phyloP scores from a whole-genome alignment of 441 rosid species.

The Brassica hybrid region DNA sequence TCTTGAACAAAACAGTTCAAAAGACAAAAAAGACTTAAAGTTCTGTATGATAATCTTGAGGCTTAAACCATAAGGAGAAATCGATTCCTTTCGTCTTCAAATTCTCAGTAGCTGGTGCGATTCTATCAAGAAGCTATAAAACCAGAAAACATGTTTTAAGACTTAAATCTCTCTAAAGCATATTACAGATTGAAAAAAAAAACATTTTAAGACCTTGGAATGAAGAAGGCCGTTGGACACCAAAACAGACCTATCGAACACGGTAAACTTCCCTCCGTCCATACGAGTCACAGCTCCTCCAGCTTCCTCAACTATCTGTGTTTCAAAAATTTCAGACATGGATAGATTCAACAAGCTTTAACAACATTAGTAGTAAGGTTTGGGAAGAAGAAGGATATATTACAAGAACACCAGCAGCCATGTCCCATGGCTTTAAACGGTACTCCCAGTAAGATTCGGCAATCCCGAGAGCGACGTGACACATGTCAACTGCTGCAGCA shows the following conservation, averaged over 20 bases:
- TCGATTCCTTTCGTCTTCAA: constrained; percentile 81
- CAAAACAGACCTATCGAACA: constrained; percentile 85
- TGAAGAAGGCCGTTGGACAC: constrained; percentile 85
- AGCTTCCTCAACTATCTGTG: constrained; percentile 90
- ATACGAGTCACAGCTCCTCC: constrained; percentile 82
- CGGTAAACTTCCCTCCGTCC: constrained; percentile 85
- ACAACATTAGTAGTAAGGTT: constrained; percentile 16
- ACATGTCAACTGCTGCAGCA: constrained; percentile 99
- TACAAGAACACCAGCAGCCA: constrained; percentile 99
- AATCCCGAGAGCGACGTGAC: constrained; percentile 94
- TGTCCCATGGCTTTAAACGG: constrained; percentile 98
- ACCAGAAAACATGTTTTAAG: not conserved
- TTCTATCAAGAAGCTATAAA: constrained; percentile 79
- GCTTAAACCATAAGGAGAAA: constrained; percentile 91
- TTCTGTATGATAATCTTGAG: constrained; percentile 71
- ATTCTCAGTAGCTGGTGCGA: constrained; percentile 78
- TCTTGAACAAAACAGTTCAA: constrained; percentile 18
- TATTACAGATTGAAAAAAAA: not conserved
- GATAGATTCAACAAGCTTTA: not conserved
- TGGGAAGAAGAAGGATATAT: not conserved
- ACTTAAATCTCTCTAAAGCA: not conserved
- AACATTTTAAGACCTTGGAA: constrained; percentile 55
- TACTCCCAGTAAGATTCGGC: constrained; percentile 96
- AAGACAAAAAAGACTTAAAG: constrained; percentile 43
- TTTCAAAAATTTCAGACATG: constrained; percentile 2